A percentile compares a stretch with the other conserved stretches of the same genome.
Conservation (phyloP, 441 rosid genomes). For the Croton laevigatus region DNA sequence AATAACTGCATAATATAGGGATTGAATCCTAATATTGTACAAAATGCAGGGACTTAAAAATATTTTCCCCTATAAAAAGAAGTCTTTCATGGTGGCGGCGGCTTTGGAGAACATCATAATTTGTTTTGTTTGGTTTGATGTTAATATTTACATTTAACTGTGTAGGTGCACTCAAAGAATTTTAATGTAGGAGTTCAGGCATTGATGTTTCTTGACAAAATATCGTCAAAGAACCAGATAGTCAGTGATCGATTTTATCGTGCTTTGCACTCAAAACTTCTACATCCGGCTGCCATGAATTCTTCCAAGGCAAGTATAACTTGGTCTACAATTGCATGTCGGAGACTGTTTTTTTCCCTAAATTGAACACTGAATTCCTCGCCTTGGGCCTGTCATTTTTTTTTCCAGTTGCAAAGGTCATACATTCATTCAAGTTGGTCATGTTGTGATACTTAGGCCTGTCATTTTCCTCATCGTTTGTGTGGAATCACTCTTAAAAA, state of each 20-base stretch:
- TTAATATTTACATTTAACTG: constrained; percentile 17
- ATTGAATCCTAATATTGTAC: too few species aligned
- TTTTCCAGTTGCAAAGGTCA: constrained; percentile 90
- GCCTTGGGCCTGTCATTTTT: too few species aligned
- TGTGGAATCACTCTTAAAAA: neutral
- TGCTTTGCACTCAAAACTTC: constrained; percentile 86
- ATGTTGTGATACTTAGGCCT: neutral
- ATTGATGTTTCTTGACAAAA: constrained; percentile 93
- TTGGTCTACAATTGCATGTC: neutral
- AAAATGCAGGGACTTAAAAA: too few species aligned
- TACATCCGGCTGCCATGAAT: constrained; percentile 88
- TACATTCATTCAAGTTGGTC: constrained; percentile 81
- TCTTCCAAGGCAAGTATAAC: constrained; percentile 81
- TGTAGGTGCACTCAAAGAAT: constrained; percentile 92
- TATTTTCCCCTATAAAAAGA: too few species aligned
- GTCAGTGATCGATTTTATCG: constrained; percentile 95
- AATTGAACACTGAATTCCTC: too few species aligned
- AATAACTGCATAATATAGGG: too few species aligned
- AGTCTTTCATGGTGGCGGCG: neutral
- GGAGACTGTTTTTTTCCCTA: too few species aligned
- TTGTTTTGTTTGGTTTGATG: constrained; percentile 13
- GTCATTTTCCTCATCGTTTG: neutral
- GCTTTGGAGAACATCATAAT: neutral
- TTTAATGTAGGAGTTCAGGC: constrained; percentile 98
- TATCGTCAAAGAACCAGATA: constrained; percentile 90